phyloP scores from a whole-genome alignment of 371 early-diverging fungal genomes.

The Saksenaea vasiformis region DNA sequence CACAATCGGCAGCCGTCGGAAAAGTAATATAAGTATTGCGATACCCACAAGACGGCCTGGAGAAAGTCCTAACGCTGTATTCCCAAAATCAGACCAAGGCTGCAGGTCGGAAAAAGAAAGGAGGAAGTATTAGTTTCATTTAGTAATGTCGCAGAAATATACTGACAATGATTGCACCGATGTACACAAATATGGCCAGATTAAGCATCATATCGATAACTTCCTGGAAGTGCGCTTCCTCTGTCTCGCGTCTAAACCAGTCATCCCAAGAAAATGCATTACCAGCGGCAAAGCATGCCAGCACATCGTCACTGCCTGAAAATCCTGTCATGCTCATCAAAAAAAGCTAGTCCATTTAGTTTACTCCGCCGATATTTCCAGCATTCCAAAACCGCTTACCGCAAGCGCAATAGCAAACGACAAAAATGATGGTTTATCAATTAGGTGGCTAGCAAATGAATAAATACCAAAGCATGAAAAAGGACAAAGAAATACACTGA shows the following conservation, averaged over 20 bases:
- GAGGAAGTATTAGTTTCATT: not conserved
- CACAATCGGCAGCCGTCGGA: slow-evolving; percentile 85
- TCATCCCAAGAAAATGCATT: slow-evolving; percentile 90
- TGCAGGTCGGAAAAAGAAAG: slow-evolving; percentile 12
- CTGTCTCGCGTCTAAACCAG: slow-evolving; percentile 87
- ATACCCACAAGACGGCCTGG: slow-evolving; percentile 72
- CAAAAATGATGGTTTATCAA: slow-evolving; percentile 92
- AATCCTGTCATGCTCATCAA: slow-evolving; percentile 81
- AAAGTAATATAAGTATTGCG: slow-evolving; percentile 70
- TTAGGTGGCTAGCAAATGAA: slow-evolving; percentile 54
- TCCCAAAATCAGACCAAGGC: slow-evolving; percentile 75
- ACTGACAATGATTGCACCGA: slow-evolving; percentile 82
- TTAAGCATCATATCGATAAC: slow-evolving; percentile 92
- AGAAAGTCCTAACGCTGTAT: slow-evolving; percentile 45
- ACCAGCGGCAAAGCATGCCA: slow-evolving; percentile 93
- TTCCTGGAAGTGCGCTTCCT: slow-evolving; percentile 89
- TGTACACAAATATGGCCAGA: slow-evolving; percentile 89
- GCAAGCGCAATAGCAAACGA: slow-evolving; percentile 90
- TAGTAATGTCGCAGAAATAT: not conserved
- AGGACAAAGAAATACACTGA: not conserved
- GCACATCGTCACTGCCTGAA: slow-evolving; percentile 84
- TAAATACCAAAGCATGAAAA: not conserved
- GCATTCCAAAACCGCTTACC: slow-evolving; percentile 37
- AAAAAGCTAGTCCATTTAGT: slow-evolving; percentile 52
- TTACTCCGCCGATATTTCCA: not conserved